Evolutionary conservation across 1,284 basidiomycete genomes (phyloP), one percentile per base, ranked within the genome.

Genomic region (Peniophora sp.): DNA sequence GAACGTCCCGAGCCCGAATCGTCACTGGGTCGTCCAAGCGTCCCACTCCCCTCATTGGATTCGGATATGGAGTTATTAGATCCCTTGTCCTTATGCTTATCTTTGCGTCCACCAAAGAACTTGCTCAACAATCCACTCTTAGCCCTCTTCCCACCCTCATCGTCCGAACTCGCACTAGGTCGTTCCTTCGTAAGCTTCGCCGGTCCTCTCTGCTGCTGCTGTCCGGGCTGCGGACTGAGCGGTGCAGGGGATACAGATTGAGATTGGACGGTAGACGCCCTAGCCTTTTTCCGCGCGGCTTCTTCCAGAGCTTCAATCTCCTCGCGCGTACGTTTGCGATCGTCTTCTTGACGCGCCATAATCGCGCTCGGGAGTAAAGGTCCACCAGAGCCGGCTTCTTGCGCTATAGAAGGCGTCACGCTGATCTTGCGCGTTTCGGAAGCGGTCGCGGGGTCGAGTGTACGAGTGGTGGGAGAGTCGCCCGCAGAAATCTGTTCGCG

Each of bases 101-200:
- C 27, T 66, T 84, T 88, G 64, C 79, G 84, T 48, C 86, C 71
- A 12, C 76, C 74, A 63, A 95, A 95, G 45, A 95, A 60, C 0
- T 81, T 77, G 24, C 83, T 75, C 57, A 95, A 83, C 41, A 92
- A 72, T 1, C 74, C 67, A 58, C 83, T 83, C 64, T 87, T 84
- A 70, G 78, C 76, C 67, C 85, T 83, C 62, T 81, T 64, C 43
- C 62, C 64, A 51, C 65, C 63, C 23, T 84, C 79, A 19, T 79
- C 70, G 56, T 75, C 67, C 45, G 68, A 58, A 23, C 62, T 58
- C 41, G 63, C 53, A 45, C 63, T 63, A 19, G 74, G 69, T 41
- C 75, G 74, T 5, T 85, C 84, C 63, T 89, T 90, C 56, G 81
- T 78, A 53, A 89, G 65, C 58, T 88, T 90, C 3, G 67, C 74